phyloP scores from a whole-genome alignment of 768 basidiomycete species.

The Hypsizygus marmoreus region DNA sequence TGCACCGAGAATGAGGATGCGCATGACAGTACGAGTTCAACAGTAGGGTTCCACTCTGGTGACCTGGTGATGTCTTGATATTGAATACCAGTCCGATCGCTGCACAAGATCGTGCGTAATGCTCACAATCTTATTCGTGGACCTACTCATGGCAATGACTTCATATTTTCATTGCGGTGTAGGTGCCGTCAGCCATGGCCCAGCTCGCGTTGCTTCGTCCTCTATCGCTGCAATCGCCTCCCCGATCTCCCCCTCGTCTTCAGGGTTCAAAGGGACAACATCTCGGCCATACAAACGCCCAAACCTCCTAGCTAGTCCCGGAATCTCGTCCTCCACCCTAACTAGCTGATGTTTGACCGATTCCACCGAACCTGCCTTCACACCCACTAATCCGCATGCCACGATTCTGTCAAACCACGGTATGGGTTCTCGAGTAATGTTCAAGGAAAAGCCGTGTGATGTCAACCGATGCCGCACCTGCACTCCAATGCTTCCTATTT shows the following conservation, averaged over 20 bases:
- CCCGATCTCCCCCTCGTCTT: conserved; percentile 47
- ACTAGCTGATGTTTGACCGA: conserved; percentile 39
- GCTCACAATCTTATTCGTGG: too few species aligned
- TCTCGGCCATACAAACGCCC: conserved; percentile 50
- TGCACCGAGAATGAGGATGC: conserved; percentile 66
- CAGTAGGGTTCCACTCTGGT: neutral
- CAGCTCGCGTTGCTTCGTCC: conserved; percentile 41
- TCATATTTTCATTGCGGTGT: conserved; percentile 7
- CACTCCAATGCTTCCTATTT: conserved; percentile 95
- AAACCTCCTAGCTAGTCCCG: conserved; percentile 50
- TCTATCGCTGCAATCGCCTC: conserved; percentile 50
- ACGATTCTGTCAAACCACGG: conserved; percentile 87
- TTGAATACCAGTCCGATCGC: neutral
- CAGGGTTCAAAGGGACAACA: conserved; percentile 44
- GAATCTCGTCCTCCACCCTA: conserved; percentile 52
- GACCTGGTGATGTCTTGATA: neutral
- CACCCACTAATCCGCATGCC: conserved; percentile 88
- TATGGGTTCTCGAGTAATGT: conserved; percentile 79
- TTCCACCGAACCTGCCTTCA: conserved; percentile 73
- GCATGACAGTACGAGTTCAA: conserved; percentile 28
- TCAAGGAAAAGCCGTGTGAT: conserved; percentile 93
- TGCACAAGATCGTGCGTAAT: neutral
- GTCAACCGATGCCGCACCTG: conserved; percentile 94
- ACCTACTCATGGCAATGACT: conserved; percentile 5
- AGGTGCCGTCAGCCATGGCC: conserved; percentile 40